Base-by-base conservation (phyloP, 345 rosid genomes). In the Turritis glabra region DNA sequence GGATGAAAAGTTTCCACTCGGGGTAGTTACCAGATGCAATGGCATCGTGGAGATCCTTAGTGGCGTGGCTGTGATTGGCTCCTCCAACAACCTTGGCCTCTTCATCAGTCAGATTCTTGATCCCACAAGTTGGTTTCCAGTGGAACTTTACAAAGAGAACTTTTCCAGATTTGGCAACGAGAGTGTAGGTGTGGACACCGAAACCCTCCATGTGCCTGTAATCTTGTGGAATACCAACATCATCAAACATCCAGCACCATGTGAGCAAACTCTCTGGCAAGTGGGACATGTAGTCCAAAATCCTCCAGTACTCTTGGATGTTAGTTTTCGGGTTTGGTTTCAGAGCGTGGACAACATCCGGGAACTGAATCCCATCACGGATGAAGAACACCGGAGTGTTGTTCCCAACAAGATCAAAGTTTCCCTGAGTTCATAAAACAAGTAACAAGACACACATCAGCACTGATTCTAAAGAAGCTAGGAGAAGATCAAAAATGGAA, bases 331-430 rank as follows among this genome's bases (percentile, higher is more conserved):
- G 99, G 78, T 96, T 96, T 2, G 99, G 99, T 71, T 96, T 96
- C 38, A 96, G 77, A 1, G 97, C 84, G 71, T 96, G 99, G 25
- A 96, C 85, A 84, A 88, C 78, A 67, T 96, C 99, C 6, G 98
- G 98, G 84, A 96, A 96, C 53, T 96, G 89, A 80, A 96, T 90
- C 41, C 92, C 99, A 74, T 96, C 99, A 51, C 99, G 94, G 48
- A 92, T 54, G 78, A 96, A 96, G 79, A 96, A 96, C 69, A 96
- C 99, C 0, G 97, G 99, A 74, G 92, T 89, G 79, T 96, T 96
- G 94, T 96, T 96, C 17, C 99, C 99, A 75, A 96, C 98, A 29
- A 96, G 91, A 82, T 96, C 99, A 78, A 96, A 96, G 77, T 96
- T 96, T 14, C 99, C 99, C 99, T 96, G 83, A 37, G 82, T 90